Base-by-base conservation (phyloP, 2,329 filamentous ascomycete species). In the Fusarium sp. region DNA sequence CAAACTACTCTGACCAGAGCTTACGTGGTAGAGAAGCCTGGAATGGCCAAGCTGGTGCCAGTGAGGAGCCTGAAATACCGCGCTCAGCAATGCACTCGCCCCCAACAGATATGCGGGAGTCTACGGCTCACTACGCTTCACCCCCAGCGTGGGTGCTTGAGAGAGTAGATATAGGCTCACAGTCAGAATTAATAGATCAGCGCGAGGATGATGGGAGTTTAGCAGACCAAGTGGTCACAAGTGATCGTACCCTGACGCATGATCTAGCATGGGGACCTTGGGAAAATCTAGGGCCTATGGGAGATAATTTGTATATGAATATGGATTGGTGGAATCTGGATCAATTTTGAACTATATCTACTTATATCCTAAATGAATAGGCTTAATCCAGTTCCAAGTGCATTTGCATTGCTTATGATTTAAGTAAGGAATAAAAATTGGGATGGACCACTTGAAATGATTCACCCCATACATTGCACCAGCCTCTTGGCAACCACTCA, bases 181-280 rank as follows among this genome's bases (percentile, higher is more conserved):
- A 20, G 4, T 17, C 34, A 11, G 24, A n/a, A 3, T 6, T 17
- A 11, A 5, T 11, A 6, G 45, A 46, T 7, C 20, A 13, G 3
- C 18, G 20, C 3, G 22, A 9, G 2, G 17, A 13, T 4, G 43
- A 14, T 6, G 7, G 3, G 3, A 6, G 9, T 1, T 4, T 9
- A 6, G 13, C 3, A 5, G 15, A 63, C 9, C 7, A 17, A 5
- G 39, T 13, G 7, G 20, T 36, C 1, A 4, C 4, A 4, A 36
- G 24, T 6, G 61, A 64, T 5, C 34, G 42, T 10, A 9, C 42
- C 6, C 26, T n/a, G 14, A 36, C 45, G 0, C 33, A 58, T 22
- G 58, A 65, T 36, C 17, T 71, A 10, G 46, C 64, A 2, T 71
- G 68, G 68, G 68, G 68, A 6, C 67, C 63, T 26, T 71, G 68